Evolutionary conservation across 106 monocot species (phyloP).

Genomic region (Ottelia alismoides): DNA sequence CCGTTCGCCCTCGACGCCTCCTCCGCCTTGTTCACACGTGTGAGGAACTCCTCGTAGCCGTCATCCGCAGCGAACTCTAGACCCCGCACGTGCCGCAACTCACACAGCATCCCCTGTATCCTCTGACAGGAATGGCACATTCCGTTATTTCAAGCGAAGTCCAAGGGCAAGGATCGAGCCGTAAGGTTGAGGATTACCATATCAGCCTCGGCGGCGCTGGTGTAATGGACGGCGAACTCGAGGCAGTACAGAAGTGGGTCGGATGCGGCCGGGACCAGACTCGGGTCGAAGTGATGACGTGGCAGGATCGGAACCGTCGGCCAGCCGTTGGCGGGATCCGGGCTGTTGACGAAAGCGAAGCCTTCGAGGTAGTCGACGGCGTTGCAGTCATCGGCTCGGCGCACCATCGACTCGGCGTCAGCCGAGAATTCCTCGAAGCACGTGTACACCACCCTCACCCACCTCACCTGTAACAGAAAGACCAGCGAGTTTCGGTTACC

Average conservation of each 20-base stretch:
- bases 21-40: slow-evolving; percentile 67
- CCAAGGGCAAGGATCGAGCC: not conserved
- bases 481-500: too few relatives aligned
- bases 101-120: slow-evolving; percentile 26
- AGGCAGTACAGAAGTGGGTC: slow-evolving; percentile 91
- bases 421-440: slow-evolving; percentile 44
- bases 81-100: slow-evolving; percentile 45
- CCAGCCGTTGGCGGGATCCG: slow-evolving; percentile 68
- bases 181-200: not conserved
- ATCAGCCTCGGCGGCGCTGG: slow-evolving; percentile 9
- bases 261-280: slow-evolving; percentile 27
- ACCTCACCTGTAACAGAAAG: slow-evolving; percentile 44
- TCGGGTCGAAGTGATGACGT: slow-evolving; percentile 32
- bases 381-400: slow-evolving; percentile 2
- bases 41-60: slow-evolving; percentile 65
- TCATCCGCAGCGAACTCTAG: slow-evolving; percentile 57
- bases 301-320: slow-evolving; percentile 35
- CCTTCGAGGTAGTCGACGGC: slow-evolving; percentile 89
- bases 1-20: slow-evolving; percentile 56
- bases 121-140: slow-evolving; percentile 24
- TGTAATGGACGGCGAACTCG: slow-evolving; percentile 62
- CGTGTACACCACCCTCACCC: slow-evolving; percentile 71
- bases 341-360: slow-evolving; percentile 62
- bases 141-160: not conserved
- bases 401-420: slow-evolving; percentile 67